phyloP scores from a whole-genome alignment of 495 filamentous ascomycete species.

The Hypoxylon perforatum region DNA sequence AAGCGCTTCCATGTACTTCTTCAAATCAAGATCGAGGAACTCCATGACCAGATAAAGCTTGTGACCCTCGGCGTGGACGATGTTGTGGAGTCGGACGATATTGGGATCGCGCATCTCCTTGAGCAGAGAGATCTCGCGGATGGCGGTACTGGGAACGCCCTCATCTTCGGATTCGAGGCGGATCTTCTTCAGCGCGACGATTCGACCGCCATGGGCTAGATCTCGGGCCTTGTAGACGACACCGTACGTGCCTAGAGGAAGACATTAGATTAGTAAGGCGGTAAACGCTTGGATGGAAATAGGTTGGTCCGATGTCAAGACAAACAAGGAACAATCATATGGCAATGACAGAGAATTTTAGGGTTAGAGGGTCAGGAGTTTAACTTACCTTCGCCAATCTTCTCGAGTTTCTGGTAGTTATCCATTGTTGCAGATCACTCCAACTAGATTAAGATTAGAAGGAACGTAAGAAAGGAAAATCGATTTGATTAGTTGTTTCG shows the following conservation, averaged over 20 bases:
- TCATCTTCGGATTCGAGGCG: constrained; percentile 97
- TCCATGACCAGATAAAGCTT: constrained; percentile 97
- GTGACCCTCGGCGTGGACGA: constrained; percentile 95
- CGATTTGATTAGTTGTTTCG: constrained; percentile 2
- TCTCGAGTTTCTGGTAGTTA: constrained; percentile 99
- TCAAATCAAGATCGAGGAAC: constrained; percentile 92
- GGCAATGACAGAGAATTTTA: background rate
- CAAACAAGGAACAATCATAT: constrained; percentile 9
- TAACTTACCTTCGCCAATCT: constrained; percentile 92
- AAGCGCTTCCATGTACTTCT: constrained; percentile 99
- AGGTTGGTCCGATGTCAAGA: background rate
- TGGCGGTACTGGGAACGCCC: constrained; percentile 94
- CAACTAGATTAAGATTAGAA: constrained; percentile 7
- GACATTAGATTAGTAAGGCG: constrained; percentile 4
- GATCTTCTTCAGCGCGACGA: constrained; percentile 98
- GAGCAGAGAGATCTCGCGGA: constrained; percentile 94
- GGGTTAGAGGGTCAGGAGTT: constrained; percentile 1
- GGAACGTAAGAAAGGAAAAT: constrained; percentile 26
- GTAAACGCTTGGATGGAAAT: background rate
- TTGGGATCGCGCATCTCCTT: constrained; percentile 98
- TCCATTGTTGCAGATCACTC: constrained; percentile 71
- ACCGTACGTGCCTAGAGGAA: constrained; percentile 80
- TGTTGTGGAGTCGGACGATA: constrained; percentile 91
- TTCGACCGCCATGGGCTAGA: constrained; percentile 77
- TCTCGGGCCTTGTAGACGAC: constrained; percentile 94